Percentiles rank a stretch among this genome's conserved stretches.
Evolutionary conservation across 2,329 filamentous ascomycete species (phyloP).

Genomic region (Fusarium sp.): DNA sequence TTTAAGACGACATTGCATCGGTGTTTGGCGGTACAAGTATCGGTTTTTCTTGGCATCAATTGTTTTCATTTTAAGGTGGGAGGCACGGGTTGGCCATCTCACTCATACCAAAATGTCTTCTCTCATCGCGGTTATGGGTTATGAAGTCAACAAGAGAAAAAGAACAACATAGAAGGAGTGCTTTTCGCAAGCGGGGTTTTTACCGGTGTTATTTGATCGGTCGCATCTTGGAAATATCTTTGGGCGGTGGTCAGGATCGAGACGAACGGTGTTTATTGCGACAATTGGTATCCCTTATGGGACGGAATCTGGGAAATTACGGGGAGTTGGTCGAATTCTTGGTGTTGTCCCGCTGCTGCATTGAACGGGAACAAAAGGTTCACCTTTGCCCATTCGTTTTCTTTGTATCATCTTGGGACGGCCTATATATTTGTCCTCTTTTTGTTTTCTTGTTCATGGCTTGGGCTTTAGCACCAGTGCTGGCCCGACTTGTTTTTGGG

Average conservation of each 20-base stretch:
- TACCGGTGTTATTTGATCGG: slow-evolving; percentile 55
- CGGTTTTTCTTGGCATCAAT: slow-evolving; percentile 48
- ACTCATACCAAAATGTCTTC: slow-evolving; percentile 52
- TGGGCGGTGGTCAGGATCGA: slow-evolving; percentile 52
- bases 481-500: slow-evolving; percentile 39
- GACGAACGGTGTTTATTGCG: slow-evolving; percentile 53
- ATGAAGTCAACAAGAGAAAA: slow-evolving; percentile 61
- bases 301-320: slow-evolving; percentile 52
- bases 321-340: slow-evolving; percentile 56
- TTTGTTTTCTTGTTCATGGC: slow-evolving; percentile 40
- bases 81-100: slow-evolving; percentile 43
- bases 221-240: slow-evolving; percentile 53
- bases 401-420: slow-evolving; percentile 49
- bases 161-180: slow-evolving; percentile 62
- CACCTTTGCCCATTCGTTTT: slow-evolving; percentile 47
- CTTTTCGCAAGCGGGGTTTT: slow-evolving; percentile 51
- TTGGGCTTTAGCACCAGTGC: slow-evolving; percentile 28
- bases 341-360: slow-evolving; percentile 50
- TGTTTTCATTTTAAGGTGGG: slow-evolving; percentile 53
- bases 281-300: slow-evolving; percentile 49
- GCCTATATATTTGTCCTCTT: slow-evolving; percentile 52
- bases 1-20: slow-evolving; percentile 62
- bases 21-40: slow-evolving; percentile 54
- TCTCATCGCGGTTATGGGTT: slow-evolving; percentile 55
- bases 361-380: slow-evolving; percentile 50